Evolutionary conservation across 768 basidiomycete species (phyloP).

Genomic region (Paxillus involutus): DNA sequence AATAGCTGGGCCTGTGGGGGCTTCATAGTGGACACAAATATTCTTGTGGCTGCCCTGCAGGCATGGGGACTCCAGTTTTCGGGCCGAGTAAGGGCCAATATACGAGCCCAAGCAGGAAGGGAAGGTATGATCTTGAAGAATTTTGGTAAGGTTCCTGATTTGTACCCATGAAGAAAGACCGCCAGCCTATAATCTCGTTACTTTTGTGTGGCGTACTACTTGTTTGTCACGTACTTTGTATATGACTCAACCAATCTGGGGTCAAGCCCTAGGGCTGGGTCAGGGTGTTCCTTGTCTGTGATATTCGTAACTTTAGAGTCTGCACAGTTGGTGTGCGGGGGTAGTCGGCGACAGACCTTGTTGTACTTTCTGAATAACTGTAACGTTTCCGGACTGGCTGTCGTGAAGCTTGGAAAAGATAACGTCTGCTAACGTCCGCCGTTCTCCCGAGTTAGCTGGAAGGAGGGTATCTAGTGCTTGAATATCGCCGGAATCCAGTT

Average conservation of each 20-base stretch:
- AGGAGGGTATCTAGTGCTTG: slow-evolving; percentile 80
- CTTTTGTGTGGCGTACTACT: background rate
- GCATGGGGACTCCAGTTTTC: slow-evolving; percentile 97
- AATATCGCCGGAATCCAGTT: slow-evolving; percentile 91
- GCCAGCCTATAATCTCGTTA: slow-evolving; percentile 63
- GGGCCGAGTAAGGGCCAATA: slow-evolving; percentile 89
- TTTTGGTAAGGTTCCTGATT: slow-evolving; percentile 93
- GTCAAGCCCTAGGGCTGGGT: slow-evolving; percentile 87
- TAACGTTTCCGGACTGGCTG: slow-evolving; percentile 51
- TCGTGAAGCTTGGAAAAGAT: slow-evolving; percentile 91
- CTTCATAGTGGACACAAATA: slow-evolving; percentile 96
- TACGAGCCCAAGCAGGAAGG: slow-evolving; percentile 92
- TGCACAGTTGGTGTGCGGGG: background rate
- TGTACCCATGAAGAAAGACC: slow-evolving; percentile 80
- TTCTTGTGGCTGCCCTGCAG: slow-evolving; percentile 89
- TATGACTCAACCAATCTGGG: slow-evolving; percentile 93
- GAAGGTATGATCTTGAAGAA: slow-evolving; percentile 98
- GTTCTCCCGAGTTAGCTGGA: slow-evolving; percentile 71
- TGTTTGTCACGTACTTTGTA: slow-evolving; percentile 68
- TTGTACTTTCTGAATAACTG: slow-evolving; percentile 58
- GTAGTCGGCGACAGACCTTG: slow-evolving; percentile 42
- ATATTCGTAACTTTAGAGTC: slow-evolving; percentile 5
- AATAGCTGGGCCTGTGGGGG: slow-evolving; percentile 92
- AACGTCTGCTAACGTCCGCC: slow-evolving; percentile 91
- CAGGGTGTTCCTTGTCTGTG: slow-evolving; percentile 53